Base-by-base conservation (phyloP, 1,284 basidiomycete species). In the Moesziomyces aphidis region DNA sequence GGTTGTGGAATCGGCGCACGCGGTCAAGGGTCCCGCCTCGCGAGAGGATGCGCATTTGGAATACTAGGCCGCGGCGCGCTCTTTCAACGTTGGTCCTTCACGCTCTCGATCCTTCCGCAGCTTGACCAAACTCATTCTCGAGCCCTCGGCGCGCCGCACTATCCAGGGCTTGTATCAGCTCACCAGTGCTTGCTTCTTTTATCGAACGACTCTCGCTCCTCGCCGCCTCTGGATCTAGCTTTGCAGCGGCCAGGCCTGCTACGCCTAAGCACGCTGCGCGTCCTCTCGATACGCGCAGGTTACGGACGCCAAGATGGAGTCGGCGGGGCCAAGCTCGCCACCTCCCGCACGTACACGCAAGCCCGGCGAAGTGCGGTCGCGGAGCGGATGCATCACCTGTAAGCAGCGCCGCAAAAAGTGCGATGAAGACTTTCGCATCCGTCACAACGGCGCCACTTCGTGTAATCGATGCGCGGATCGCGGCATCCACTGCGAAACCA, bases 341-440 rank as follows among this genome's bases (percentile, higher is more conserved):
- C 43, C 65, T 15, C 42, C 55, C 13, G 49, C 60, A 15, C 73
- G 73, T 15, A 75, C 63, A 31, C 28, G 73, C 44, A 68, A 62
- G 55, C 54, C 68, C n/a, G 71, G 71, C 51, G 73, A 76, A 46
- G 57, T 76, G n/a, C 62, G 76, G 15, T 76, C 74, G 5, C 65
- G 73, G 28, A 70, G 57, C 39, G 76, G 76, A 50, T 78, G 76
- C 51, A 43, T 71, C 23, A 76, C 73, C 19, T 78, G 76, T 64
- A 71, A 75, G 50, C 63, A 69, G 50, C 62, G 76, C 2, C 73
- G 76, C 31, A 78, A 78, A 44, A 78, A 78, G 48, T 78, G 76
- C 45, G 70, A 73, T 26, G 74, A 76, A 43, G 67, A 73, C 56
- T 78, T 73, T 54, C 61, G 73, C 49, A 49, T 65, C 21, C 66